Evolutionary conservation across 2,329 filamentous ascomycete species (phyloP).

Genomic region (Colletotrichum australisinense): DNA sequence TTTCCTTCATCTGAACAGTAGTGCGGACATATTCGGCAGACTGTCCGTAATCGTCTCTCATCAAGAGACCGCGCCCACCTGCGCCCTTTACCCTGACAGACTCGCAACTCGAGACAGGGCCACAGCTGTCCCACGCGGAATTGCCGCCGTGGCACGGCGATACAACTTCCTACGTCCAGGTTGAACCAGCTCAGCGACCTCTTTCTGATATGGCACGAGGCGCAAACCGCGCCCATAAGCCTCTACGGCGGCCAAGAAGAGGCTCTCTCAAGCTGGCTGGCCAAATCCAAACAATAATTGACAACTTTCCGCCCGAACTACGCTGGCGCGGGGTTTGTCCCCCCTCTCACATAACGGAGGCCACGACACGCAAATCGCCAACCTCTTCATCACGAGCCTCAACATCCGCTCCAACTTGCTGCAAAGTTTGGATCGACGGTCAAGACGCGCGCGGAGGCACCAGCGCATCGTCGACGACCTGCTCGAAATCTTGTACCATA

Average conservation of each 20-base stretch:
- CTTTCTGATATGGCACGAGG: constrained; percentile 48
- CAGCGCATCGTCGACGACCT: constrained; percentile 48
- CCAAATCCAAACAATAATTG: constrained; percentile 43
- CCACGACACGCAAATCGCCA: constrained; percentile 50
- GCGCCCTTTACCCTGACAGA: constrained; percentile 43
- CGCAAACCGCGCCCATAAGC: constrained; percentile 36
- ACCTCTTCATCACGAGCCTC: constrained; percentile 50
- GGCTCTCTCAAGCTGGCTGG: constrained; percentile 35
- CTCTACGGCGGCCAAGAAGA: constrained; percentile 24
- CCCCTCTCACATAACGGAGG: constrained; percentile 43
- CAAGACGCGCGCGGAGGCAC: constrained; percentile 37
- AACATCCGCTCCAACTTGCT: constrained; percentile 50
- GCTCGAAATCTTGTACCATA: constrained; percentile 48
- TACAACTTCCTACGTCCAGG: constrained; percentile 45
- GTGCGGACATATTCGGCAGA: constrained; percentile 43
- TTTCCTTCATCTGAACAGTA: constrained; percentile 40
- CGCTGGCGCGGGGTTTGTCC: constrained; percentile 50
- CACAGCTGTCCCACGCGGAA: constrained; percentile 24
- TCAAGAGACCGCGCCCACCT: constrained; percentile 40
- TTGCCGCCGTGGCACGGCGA: constrained; percentile 46
- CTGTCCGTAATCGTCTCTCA: constrained; percentile 42
- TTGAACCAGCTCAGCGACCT: constrained; percentile 47
- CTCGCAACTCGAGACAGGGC: constrained; percentile 43
- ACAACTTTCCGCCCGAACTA: constrained; percentile 46
- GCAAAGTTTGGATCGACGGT: constrained; percentile 41